A percentile compares a stretch with the other conserved stretches of the same genome.
These are phyloP conservation scores for Epichloe baconii DNA, from an alignment of 2,329 filamentous ascomycete genomes.

Conservation along the genomic window DNA sequence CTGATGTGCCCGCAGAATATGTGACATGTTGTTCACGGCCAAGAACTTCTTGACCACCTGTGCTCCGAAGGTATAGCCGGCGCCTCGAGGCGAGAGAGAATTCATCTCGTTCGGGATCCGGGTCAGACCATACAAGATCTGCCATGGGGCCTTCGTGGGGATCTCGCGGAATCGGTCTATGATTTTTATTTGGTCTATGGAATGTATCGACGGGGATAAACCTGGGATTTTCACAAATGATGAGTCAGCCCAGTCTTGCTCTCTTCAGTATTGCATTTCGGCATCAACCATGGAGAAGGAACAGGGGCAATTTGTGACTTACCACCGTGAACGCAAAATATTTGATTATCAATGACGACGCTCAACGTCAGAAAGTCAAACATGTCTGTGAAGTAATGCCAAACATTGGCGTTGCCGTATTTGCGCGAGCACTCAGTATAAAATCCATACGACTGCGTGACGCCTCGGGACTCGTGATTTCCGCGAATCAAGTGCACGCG, in stretches of 20 bases:
- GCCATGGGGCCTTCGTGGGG: conserved; percentile 97
- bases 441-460: conserved; percentile 97
- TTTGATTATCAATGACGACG: conserved; percentile 97
- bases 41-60: conserved; percentile 98
- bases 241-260: background rate
- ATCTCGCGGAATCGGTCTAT: conserved; percentile 98
- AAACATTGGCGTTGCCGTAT: conserved; percentile 96
- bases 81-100: conserved; percentile 92
- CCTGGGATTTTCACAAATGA: conserved; percentile 29
- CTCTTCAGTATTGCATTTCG: no score
- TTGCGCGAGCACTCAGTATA: conserved; percentile 97
- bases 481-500: conserved; percentile 93
- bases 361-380: conserved; percentile 96
- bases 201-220: conserved; percentile 82
- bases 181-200: conserved; percentile 98
- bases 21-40: conserved; percentile 93
- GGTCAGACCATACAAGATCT: conserved; percentile 97
- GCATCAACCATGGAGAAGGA: background rate
- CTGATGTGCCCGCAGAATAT: conserved; percentile 96
- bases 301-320: conserved; percentile 12
- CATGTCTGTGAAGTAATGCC: conserved; percentile 99
- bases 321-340: conserved; percentile 96
- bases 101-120: conserved; percentile 92
- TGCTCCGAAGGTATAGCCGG: conserved; percentile 93
- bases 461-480: conserved; percentile 94